These are phyloP conservation scores for Chaetoceros tenuissimus DNA, from an alignment of 108 stramenopile genomes.

Conservation along the genomic window DNA sequence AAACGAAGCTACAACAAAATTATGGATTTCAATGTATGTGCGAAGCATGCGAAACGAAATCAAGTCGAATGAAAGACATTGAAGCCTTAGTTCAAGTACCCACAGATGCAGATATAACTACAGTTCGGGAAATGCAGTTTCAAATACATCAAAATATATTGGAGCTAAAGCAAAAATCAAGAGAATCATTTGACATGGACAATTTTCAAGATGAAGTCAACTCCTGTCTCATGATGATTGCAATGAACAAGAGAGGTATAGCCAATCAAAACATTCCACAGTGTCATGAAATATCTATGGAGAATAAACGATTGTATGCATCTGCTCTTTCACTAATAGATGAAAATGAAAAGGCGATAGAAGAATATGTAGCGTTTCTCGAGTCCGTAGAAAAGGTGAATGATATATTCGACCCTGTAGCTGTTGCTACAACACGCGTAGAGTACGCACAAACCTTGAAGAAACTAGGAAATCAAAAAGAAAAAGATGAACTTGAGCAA, in stretches of 20 bases:
- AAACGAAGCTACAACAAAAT: constrained; percentile 2
- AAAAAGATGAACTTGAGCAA: background rate
- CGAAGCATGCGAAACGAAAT: constrained; percentile 2
- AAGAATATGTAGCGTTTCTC: constrained; percentile 12
- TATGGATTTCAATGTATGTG: constrained; percentile 30
- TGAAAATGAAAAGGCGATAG: constrained; percentile 5
- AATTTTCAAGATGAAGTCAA: constrained; percentile 8
- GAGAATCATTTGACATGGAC: background rate
- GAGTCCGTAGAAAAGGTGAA: background rate
- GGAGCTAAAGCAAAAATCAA: background rate
- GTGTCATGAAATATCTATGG: constrained; percentile 31
- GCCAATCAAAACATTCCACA: constrained; percentile 18
- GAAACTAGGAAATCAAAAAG: background rate
- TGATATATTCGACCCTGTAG: constrained; percentile 23
- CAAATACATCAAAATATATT: constrained; percentile 15
- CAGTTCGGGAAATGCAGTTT: constrained; percentile 23
- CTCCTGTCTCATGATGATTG: constrained; percentile 1
- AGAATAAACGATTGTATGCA: constrained; percentile 26
- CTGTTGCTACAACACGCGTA: constrained; percentile 18
- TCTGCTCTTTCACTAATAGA: constrained; percentile 9
- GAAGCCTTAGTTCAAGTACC: constrained; percentile 2
- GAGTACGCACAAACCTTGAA: constrained; percentile 3
- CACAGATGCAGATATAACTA: constrained; percentile 2
- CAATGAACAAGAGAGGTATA: constrained; percentile 29
- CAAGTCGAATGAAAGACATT: background rate